Conservation (phyloP, 108 stramenopile species). For the Nitzschia palea region DNA sequence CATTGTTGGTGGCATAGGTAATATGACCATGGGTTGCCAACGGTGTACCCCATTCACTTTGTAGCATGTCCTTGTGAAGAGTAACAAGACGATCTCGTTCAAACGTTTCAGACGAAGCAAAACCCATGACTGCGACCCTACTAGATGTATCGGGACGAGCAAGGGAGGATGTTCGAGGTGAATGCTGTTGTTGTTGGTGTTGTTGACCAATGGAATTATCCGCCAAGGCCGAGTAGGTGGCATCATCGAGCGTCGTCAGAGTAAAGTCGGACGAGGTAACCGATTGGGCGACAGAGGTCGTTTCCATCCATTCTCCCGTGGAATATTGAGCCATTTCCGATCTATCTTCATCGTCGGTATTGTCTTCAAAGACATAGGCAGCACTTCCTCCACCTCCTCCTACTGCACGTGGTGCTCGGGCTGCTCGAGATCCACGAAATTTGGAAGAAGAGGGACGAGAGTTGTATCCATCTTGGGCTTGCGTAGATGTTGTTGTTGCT, state of each 20-base stretch:
- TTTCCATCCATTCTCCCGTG: constrained; percentile 3
- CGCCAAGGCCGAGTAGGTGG: too few relatives aligned
- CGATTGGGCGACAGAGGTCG: constrained; percentile 3
- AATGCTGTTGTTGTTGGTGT: too few relatives aligned
- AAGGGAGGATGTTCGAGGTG: not conserved
- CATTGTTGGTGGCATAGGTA: not conserved
- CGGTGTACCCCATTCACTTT: constrained; percentile 31
- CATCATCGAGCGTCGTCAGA: not conserved
- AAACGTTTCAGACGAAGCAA: constrained; percentile 31
- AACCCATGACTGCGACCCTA: not conserved
- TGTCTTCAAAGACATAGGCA: too few relatives aligned
- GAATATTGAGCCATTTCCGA: constrained; percentile 19
- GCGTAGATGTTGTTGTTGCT: too few relatives aligned
- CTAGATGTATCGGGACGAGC: not conserved
- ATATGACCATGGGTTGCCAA: not conserved
- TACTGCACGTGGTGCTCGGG: not conserved
- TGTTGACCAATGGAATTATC: too few relatives aligned
- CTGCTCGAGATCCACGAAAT: not conserved
- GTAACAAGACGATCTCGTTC: constrained; percentile 34
- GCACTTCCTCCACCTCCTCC: not conserved
- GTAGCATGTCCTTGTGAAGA: constrained; percentile 37
- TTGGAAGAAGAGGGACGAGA: not conserved
- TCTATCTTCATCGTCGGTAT: not conserved
- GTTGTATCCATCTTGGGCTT: not conserved
- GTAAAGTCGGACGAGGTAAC: constrained; percentile 25